These are phyloP conservation scores for Hylodesmum podocarpum DNA, from an alignment of 306 rosid genomes.

Conservation along the genomic window DNA sequence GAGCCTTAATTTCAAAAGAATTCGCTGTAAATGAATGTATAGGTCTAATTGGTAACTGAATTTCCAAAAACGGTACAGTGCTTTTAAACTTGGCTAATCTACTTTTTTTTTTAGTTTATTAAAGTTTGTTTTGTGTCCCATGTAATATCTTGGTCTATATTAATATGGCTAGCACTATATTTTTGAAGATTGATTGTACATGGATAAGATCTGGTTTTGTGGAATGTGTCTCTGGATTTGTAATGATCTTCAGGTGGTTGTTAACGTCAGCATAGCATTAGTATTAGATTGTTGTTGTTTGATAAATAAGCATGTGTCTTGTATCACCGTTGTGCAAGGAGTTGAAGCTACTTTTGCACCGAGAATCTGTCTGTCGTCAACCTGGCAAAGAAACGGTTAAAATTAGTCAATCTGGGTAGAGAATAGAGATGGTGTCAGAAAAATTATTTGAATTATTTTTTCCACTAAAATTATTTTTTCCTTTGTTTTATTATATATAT, in stretches of 20 bases:
- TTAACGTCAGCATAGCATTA: not conserved
- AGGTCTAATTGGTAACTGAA: not conserved
- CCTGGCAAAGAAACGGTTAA: not conserved
- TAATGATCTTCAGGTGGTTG: not conserved
- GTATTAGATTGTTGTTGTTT: not conserved
- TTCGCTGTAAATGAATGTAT: not conserved
- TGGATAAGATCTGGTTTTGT: not conserved
- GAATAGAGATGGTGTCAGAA: not conserved
- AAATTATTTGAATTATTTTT: not conserved
- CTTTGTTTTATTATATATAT: no score
- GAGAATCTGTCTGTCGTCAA: not conserved
- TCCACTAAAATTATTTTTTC: not conserved
- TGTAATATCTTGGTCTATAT: not conserved
- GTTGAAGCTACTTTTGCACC: not conserved
- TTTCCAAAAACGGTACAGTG: not conserved
- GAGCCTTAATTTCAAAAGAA: not conserved
- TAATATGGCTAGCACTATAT: not conserved
- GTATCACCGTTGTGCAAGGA: not conserved
- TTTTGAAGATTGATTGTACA: conserved; percentile 17
- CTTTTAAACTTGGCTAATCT: not conserved
- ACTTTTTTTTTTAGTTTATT: not conserved
- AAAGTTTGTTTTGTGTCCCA: not conserved
- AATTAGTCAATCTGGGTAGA: not conserved
- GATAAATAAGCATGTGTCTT: not conserved
- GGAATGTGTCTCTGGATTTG: conserved; percentile 1